Conservation (phyloP, 768 basidiomycete genomes). For the Rhodotorula paludigena region DNA sequence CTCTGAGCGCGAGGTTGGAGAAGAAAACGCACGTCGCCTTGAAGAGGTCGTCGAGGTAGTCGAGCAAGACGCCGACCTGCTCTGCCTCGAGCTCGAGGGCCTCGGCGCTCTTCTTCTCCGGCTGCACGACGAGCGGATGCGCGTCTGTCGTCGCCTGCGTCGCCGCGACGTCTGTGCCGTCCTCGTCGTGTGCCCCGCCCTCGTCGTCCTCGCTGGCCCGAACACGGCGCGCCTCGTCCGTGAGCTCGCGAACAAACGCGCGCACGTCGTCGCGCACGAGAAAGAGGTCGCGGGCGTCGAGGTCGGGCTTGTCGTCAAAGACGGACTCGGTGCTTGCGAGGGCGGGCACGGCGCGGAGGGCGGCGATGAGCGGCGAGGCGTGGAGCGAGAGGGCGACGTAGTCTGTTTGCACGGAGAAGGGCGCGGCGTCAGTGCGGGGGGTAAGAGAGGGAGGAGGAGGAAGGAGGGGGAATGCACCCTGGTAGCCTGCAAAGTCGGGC, state of each 20-base stretch:
- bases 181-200: no score
- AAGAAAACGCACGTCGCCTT: not conserved
- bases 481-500: not conserved
- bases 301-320: conserved; percentile 17
- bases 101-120: conserved; percentile 27
- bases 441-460: no score
- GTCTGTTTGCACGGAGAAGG: conserved; percentile 4
- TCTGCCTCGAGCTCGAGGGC: conserved; percentile 51
- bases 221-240: conserved; percentile 45
- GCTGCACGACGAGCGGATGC: no score
- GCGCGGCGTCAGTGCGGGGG: not conserved
- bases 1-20: not conserved
- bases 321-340: conserved; percentile 7
- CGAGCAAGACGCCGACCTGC: conserved; percentile 55
- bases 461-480: not conserved
- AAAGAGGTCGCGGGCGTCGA: conserved; percentile 37
- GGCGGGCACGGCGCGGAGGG: conserved; percentile 1
- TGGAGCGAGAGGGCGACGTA: conserved; percentile 1
- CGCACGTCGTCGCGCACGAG: conserved; percentile 53
- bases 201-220: no score
- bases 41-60: conserved; percentile 49
- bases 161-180: no score
- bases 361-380: not conserved
- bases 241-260: conserved; percentile 48
- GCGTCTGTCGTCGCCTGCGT: no score